Conservation (phyloP, 2,329 filamentous ascomycete species). For the Phialocephala sp. region DNA sequence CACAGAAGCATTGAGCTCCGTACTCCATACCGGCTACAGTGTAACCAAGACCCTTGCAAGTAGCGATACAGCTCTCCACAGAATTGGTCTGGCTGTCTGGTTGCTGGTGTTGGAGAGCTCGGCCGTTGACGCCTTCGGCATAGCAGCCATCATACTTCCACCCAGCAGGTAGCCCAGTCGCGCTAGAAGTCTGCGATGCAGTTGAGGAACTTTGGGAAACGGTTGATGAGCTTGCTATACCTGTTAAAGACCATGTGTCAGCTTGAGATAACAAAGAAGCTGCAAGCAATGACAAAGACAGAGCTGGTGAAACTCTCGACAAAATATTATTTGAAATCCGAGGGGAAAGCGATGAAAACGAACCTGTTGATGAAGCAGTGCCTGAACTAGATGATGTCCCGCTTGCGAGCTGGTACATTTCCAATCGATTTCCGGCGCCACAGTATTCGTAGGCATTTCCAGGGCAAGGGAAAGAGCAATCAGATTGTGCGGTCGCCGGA, state of each 20-base stretch:
- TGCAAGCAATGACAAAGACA: background rate
- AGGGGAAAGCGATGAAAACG: background rate
- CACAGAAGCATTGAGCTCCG: conserved; percentile 30
- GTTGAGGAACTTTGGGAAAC: background rate
- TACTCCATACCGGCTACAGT: conserved; percentile 32
- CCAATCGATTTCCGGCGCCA: conserved; percentile 31
- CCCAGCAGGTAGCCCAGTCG: conserved; percentile 30
- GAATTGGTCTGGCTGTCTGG: conserved; percentile 7
- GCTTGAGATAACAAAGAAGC: too few relatives aligned
- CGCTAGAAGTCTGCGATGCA: background rate
- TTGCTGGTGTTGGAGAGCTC: conserved; percentile 10
- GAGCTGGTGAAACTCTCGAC: background rate
- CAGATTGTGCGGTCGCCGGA: conserved; percentile 22
- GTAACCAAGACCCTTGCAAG: conserved; percentile 17
- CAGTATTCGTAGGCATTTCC: conserved; percentile 41
- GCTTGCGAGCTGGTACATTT: conserved; percentile 1
- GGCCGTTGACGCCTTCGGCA: conserved; percentile 29
- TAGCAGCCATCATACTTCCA: conserved; percentile 37
- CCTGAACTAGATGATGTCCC: background rate
- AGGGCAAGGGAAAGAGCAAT: conserved; percentile 31
- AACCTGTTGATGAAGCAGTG: background rate
- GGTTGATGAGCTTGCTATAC: background rate
- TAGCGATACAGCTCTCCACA: background rate
- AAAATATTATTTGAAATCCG: background rate
- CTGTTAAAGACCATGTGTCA: background rate